Evolutionary conservation across 2,329 filamentous ascomycete species (phyloP).

Genomic region (Volutella citrinella): DNA sequence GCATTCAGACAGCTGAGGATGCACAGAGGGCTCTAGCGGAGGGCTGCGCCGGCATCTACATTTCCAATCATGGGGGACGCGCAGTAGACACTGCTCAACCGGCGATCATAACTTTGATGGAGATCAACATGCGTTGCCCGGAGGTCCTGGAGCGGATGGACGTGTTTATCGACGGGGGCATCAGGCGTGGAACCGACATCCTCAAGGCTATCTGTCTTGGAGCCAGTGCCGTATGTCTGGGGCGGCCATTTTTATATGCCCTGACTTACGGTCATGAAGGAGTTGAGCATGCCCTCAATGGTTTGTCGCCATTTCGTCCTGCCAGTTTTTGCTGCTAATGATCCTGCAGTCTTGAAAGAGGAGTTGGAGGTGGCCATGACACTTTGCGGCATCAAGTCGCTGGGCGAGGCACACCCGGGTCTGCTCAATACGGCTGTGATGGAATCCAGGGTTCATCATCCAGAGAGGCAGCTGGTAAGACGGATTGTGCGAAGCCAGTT

Average conservation of each 20-base stretch:
- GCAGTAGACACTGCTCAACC: constrained; percentile 49
- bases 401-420: constrained; percentile 5
- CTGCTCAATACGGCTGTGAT: constrained; percentile 3
- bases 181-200: constrained; percentile 64
- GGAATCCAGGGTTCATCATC: too few species aligned
- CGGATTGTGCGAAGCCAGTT: too few species aligned
- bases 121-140: constrained; percentile 60
- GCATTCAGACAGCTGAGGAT: constrained; percentile 64
- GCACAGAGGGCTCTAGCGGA: constrained; percentile 57
- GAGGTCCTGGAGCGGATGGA: constrained; percentile 58
- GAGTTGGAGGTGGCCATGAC: constrained; percentile 66
- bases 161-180: constrained; percentile 63
- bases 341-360: constrained; percentile 40
- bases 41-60: constrained; percentile 64
- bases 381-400: constrained; percentile 30
- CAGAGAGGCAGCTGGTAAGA: too few species aligned
- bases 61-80: constrained; percentile 69
- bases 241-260: constrained; percentile 58
- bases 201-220: constrained; percentile 66
- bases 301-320: too few species aligned
- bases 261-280: constrained; percentile 60
- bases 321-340: constrained; percentile 27
- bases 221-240: constrained; percentile 61
- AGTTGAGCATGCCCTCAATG: constrained; percentile 49
- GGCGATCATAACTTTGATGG: constrained; percentile 57